phyloP scores from a whole-genome alignment of 2,329 filamentous ascomycete genomes.

The Onygena corvina region DNA sequence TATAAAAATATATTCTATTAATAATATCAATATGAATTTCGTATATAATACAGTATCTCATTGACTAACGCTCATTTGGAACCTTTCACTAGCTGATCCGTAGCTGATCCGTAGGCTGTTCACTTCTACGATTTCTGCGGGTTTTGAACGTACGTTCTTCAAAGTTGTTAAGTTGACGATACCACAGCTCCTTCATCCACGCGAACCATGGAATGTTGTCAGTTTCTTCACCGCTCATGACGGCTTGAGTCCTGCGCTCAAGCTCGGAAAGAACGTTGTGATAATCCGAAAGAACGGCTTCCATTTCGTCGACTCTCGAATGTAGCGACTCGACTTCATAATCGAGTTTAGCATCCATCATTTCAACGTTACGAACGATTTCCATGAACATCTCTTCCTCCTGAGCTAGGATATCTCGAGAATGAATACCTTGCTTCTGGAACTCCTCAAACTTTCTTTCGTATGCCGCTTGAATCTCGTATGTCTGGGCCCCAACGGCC shows the following conservation, averaged over 20 bases:
- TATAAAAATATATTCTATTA: background rate
- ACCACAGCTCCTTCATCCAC: constrained; percentile 23
- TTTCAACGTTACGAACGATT: constrained; percentile 64
- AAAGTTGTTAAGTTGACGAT: background rate
- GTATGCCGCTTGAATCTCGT: constrained; percentile 56
- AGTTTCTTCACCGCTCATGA: constrained; percentile 51
- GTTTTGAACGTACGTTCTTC: background rate
- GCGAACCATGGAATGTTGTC: constrained; percentile 48
- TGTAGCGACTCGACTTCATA: constrained; percentile 79
- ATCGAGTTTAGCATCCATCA: constrained; percentile 71
- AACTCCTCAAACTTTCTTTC: constrained; percentile 59
- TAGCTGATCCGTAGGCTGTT: no score
- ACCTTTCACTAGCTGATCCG: no score
- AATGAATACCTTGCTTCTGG: constrained; percentile 53
- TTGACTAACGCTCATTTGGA: no score
- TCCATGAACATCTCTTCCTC: constrained; percentile 60
- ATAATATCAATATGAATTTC: background rate
- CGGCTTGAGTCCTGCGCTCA: constrained; percentile 50
- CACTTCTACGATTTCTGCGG: background rate
- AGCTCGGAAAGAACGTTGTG: constrained; percentile 64
- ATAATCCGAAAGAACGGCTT: constrained; percentile 68
- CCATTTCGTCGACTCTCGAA: constrained; percentile 73
- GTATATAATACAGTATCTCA: constrained; percentile 1
- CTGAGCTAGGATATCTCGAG: constrained; percentile 55
- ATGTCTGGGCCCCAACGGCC: constrained; percentile 50